Evolutionary conservation across 345 rosid species (phyloP).

Genomic region (Cardamine resedifolia): DNA sequence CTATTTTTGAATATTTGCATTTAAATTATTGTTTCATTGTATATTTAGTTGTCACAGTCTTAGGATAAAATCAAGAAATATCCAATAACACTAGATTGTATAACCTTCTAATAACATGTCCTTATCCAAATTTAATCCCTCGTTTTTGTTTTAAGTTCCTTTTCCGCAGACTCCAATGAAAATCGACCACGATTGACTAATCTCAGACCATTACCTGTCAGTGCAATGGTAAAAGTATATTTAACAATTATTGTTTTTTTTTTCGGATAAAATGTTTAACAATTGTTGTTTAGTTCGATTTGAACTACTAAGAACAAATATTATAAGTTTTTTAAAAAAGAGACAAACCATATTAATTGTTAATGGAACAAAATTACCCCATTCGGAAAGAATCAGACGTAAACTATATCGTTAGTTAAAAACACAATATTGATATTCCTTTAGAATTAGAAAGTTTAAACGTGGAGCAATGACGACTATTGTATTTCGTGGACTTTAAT

Average conservation of each 20-base stretch:
- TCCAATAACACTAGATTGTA: not conserved
- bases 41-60: conserved; percentile 6
- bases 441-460: not conserved
- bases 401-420: conserved; percentile 1
- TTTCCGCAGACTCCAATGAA: not conserved
- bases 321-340: not conserved
- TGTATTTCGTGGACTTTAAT: not conserved
- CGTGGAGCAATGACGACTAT: conserved; percentile 10
- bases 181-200: not conserved
- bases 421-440: not conserved
- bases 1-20: not conserved
- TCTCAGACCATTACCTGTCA: too few species aligned
- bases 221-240: too few species aligned
- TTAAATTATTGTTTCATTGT: not conserved
- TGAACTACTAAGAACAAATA: too few species aligned
- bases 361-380: not conserved
- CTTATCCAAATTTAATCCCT: conserved; percentile 8
- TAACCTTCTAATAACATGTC: not conserved
- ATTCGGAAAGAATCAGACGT: conserved; percentile 14
- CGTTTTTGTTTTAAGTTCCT: not conserved
- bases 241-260: too few species aligned
- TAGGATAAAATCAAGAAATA: not conserved
- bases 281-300: not conserved
- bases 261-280: not conserved
- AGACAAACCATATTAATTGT: not conserved